Evolutionary conservation across 345 rosid species (phyloP), one percentile per base, ranked within the genome.

Genomic region (Hibiscus trionum): DNA sequence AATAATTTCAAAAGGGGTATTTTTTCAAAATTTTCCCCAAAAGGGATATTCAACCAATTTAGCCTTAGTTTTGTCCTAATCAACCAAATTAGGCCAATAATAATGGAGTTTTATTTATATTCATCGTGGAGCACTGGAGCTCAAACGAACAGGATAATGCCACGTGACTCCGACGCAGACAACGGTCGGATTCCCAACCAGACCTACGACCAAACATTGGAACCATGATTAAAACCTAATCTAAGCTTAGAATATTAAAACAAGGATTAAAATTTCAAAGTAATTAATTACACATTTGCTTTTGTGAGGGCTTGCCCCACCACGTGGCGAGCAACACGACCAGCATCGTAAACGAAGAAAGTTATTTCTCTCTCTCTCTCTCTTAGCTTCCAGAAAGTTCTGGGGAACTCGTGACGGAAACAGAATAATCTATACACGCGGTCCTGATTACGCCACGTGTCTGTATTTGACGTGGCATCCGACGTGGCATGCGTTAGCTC

Each of bases 361-460:
- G 68, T 57, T 3, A 19, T 17, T 55, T 39, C 27, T 70, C 3
- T 31, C n/a, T 6, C 27, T 19, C 4, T 72, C 35, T 68, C 29
- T 59, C 62, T 61, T 6, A 35, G 50, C 83, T 86, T 87, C 91
- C 83, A 80, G 90, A 88, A 90, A 78, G 67, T 85, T 90, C 90
- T 42, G 57, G 31, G 68, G 53, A 35, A 65, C 72, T 69, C 77
- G 55, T 66, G 57, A 72, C 78, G 19, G 52, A 71, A 66, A 56
- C 58, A 27, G 72, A 77, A 74, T 50, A 75, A 80, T 75, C 80
- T 15, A 46, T 46, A 74, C 21, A 33, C 74, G 79, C 83, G 89
- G 89, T 44, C 71, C 0, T 15, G 84, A 79, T 75, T n/a, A 0
- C 9, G 55, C 80, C 88, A 86, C 91, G 85, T 86, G 85, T 80